Base-by-base conservation (phyloP, 805 yeast genomes). In the Citeromyces matritensis region DNA sequence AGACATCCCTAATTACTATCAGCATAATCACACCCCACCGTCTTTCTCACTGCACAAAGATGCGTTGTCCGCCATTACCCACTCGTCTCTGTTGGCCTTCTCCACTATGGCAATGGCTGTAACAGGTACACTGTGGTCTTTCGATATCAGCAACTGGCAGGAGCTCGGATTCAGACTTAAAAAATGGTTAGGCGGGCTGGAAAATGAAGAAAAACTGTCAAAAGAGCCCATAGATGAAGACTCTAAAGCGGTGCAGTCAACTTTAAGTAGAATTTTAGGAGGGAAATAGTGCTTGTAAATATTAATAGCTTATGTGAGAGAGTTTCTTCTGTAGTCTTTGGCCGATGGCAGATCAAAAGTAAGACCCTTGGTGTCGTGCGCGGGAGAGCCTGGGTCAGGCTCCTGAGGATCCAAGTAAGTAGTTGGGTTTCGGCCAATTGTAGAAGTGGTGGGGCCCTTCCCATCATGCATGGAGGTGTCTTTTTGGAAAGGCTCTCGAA, bases 1-100 rank as follows among this genome's bases (percentile, higher is more conserved):
- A 57, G 68, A 72, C 42, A 53, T 72, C 5, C 95, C 95, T 6
- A 65, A 65, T 27, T 61, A 74, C 43, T 86, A 81, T 53, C 85
- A 82, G 43, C 83, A 86, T 9, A 85, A 85, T 52, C 88, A 84
- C 44, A 66, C 71, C 35, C 93, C 93, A 2, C 95, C 95, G 4
- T 62, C 73, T n/a, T 79, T 76, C 45, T 76, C 80, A 21, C 74
- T 81, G 47, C 73, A 81, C 38, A 69, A 72, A 33, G 95, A 85
- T 49, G 95, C 95, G 2, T 69, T 83, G 23, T 72, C 74, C 26
- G 95, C 95, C 0, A 83, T 86, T 3, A 71, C 77, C 0, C 76
- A 81, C 26, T 93, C 95, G 2, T 70, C 94, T 0, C 53, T 79
- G 30, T 55, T 86, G 11, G 81, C 95, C 3, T 64, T 74, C 0